These are phyloP conservation scores for Allium cepa DNA, from an alignment of 106 monocot genomes.

Conservation along the genomic window DNA sequence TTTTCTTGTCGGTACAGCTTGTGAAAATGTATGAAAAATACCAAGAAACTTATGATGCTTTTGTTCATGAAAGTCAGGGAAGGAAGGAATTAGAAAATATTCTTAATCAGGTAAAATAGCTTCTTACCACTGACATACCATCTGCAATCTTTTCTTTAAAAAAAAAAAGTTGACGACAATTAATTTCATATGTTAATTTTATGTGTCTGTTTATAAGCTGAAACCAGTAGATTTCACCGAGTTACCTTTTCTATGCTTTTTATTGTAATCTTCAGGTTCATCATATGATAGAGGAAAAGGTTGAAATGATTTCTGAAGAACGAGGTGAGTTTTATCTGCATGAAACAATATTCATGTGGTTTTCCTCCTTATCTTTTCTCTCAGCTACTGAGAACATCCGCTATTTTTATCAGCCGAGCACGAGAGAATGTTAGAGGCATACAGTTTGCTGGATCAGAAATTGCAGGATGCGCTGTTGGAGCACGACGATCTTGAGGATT, in stretches of 20 bases:
- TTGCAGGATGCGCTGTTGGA: slow-evolving; percentile 73
- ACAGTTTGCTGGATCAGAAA: slow-evolving; percentile 65
- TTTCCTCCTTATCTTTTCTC: no score
- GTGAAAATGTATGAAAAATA: slow-evolving; percentile 98
- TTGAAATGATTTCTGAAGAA: slow-evolving; percentile 81
- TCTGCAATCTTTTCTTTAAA: background rate
- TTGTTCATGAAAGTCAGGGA: slow-evolving; percentile 77
- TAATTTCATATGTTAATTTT: no score
- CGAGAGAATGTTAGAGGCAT: slow-evolving; percentile 84
- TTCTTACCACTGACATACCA: background rate
- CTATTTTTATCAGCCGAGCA: slow-evolving; percentile 56
- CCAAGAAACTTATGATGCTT: slow-evolving; percentile 93
- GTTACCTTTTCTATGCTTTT: background rate
- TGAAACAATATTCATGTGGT: no score
- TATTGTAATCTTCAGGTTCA: slow-evolving; percentile 45
- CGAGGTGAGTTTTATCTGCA: slow-evolving; percentile 37
- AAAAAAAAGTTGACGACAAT: background rate
- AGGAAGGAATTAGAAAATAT: slow-evolving; percentile 68
- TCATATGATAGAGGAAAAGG: slow-evolving; percentile 87
- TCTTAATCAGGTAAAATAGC: slow-evolving; percentile 52
- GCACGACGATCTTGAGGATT: slow-evolving; percentile 52
- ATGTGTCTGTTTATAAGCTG: no score
- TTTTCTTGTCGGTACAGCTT: slow-evolving; percentile 36
- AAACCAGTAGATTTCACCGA: no score
- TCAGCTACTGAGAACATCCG: no score